Conservation (phyloP, 177 flowering plant species). For the Tripterygium wilfordii region DNA sequence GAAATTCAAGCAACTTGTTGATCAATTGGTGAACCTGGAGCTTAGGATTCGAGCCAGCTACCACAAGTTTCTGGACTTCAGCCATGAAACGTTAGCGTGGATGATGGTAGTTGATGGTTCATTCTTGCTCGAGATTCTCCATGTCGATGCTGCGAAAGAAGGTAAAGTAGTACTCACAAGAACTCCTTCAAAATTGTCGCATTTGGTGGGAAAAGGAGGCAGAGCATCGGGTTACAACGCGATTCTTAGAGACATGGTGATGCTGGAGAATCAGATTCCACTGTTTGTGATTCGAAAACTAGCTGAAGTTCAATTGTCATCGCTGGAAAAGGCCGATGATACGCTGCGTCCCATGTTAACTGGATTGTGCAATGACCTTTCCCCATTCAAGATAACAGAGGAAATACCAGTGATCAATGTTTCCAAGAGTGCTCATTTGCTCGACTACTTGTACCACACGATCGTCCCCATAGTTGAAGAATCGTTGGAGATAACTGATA, state of each 20-base stretch:
- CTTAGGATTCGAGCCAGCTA: conserved; percentile 31
- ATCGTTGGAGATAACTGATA: conserved; percentile 6
- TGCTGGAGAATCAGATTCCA: conserved; percentile 56
- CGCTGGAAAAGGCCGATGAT: conserved; percentile 20
- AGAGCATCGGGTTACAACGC: conserved; percentile 23
- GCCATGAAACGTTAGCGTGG: conserved; percentile 42
- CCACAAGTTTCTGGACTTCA: conserved; percentile 31
- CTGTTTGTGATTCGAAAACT: conserved; percentile 26
- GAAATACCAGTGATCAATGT: conserved; percentile 1
- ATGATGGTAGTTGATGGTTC: conserved; percentile 50
- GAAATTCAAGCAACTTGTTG: conserved; percentile 18
- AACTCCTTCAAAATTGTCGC: conserved; percentile 22
- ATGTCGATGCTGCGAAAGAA: conserved; percentile 13
- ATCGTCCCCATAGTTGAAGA: conserved; percentile 18
- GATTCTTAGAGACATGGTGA: conserved; percentile 32
- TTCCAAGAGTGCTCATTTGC: conserved; percentile 17
- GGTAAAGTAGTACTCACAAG: conserved; percentile 6
- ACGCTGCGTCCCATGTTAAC: conserved; percentile 21
- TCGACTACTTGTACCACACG: conserved; percentile 27
- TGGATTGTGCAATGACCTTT: conserved; percentile 27
- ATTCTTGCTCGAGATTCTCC: conserved; percentile 46
- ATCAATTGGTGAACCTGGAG: conserved; percentile 17
- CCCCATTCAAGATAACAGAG: conserved; percentile 24
- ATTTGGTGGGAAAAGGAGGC: conserved; percentile 20
- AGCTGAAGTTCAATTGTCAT: conserved; percentile 14